Evolutionary conservation across 306 rosid genomes (phyloP).

Genomic region (Dalbergia oliveri): DNA sequence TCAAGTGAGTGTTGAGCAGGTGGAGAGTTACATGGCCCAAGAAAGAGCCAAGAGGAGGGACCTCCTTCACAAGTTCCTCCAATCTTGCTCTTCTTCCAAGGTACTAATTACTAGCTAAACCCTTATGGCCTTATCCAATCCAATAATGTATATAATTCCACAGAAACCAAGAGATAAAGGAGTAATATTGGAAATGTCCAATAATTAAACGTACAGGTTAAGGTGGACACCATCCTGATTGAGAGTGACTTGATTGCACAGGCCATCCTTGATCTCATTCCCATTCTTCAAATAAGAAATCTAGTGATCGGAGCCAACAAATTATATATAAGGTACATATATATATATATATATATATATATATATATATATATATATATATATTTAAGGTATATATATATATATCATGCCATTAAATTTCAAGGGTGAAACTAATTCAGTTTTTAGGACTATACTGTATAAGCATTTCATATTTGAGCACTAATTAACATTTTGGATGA

Average conservation of each 20-base stretch:
- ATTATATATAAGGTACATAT: conserved; percentile 63
- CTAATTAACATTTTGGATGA: conserved; percentile 29
- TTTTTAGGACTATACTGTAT: no score
- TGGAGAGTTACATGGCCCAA: conserved; percentile 69
- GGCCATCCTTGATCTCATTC: conserved; percentile 74
- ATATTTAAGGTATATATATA: conserved; percentile 56
- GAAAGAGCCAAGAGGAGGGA: conserved; percentile 77
- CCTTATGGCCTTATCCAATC: no score
- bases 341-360: no score
- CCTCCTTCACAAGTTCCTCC: conserved; percentile 68
- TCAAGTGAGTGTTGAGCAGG: conserved; percentile 75
- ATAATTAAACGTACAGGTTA: conserved; percentile 53
- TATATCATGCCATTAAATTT: no score
- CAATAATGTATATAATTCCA: no score
- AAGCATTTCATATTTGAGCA: not conserved
- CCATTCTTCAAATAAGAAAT: conserved; percentile 67
- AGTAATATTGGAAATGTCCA: no score
- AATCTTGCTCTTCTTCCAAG: conserved; percentile 67
- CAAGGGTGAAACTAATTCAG: no score
- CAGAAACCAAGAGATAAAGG: no score
- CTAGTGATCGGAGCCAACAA: conserved; percentile 78
- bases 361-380: not conserved
- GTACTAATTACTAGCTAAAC: conserved; percentile 40
- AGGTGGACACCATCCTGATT: conserved; percentile 72
- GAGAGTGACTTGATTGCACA: conserved; percentile 76